Base-by-base conservation (phyloP, 78 protist species). In the Capsaspora owczarzaki region DNA sequence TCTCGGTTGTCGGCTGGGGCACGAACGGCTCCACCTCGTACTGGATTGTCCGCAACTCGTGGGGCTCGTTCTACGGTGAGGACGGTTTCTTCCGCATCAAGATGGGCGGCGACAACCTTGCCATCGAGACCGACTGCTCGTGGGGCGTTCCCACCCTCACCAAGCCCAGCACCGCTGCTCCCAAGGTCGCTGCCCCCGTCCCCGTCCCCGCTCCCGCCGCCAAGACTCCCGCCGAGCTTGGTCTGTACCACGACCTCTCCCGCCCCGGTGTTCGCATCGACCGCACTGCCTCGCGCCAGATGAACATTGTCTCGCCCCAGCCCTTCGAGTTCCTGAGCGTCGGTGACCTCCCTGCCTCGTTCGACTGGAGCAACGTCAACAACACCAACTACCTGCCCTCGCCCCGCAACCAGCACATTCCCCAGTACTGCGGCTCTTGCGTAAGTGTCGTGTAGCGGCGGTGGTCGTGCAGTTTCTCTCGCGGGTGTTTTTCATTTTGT, bases 401-500 rank as follows among this genome's bases (percentile, higher is more conserved):
- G 66, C 23, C 37, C 61, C 61, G 35, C 70, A 93, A 90, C 89
- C 93, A 93, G 91, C 93, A 90, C 83, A 87, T 89, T 31, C 94
- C 94, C 42, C 82, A 78, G 88, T 89, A 82, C 89, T 89, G 89
- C 47, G 85, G 80, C 53, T 56, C 78, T 25, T 85, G 85, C 75
- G n/a, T n/a, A n/a, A n/a, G n/a, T n/a, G n/a, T n/a, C n/a, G n/a
- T n/a, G n/a, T n/a, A n/a, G n/a, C n/a, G n/a, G n/a, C n/a, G n/a
- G n/a, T n/a, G n/a, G n/a, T n/a, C n/a, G n/a, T n/a, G n/a, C n/a
- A n/a, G n/a, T n/a, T n/a, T n/a, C n/a, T n/a, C n/a, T n/a, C n/a
- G n/a, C n/a, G n/a, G n/a, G n/a, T n/a, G n/a, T n/a, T n/a, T n/a
- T n/a, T n/a, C n/a, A n/a, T n/a, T n/a, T 78, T 79, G 83, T 53